Base-by-base conservation (phyloP, 306 rosid genomes). In the Dryas alaskensis region DNA sequence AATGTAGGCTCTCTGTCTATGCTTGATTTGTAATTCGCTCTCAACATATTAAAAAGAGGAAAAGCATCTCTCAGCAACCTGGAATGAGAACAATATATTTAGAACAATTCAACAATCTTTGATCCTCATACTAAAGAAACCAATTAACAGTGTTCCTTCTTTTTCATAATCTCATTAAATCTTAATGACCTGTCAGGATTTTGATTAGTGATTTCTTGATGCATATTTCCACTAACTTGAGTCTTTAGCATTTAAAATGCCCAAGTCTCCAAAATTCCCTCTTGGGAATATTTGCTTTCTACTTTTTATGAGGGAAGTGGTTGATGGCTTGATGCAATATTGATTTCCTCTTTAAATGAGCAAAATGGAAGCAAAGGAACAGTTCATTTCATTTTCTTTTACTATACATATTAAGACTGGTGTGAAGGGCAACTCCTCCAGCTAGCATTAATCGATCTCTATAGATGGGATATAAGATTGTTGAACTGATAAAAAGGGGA, bases 61-160 rank as follows among this genome's bases (percentile, higher is more conserved):
- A 90, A 67, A 67, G 98, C 92, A 81, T 92, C 95, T 83, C 98
- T 88, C 82, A 90, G 90, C 96, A 94, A 79, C 85, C 98, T 94
- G 94, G 77, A 80, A 69, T 61, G 31, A 53, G 48, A 68, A 27
- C 13, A 40, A 45, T 11, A 49, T 67, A 49, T 67, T 14, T 3
- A 47, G 14, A 58, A 52, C 8, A 45, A 51, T 31, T 19, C 17
- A 49, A 54, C 39, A 54, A 45, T 75, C 3, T 53, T 19, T 5
- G 50, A 19, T 55, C 45, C 46, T 2, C 45, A 4, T 57, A 17
- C 57, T 65, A 71, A 4, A 58, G 19, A 45, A 5, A 13, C 39
- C 65, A 54, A 71, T 13, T 13, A 57, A 19, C 25, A 10, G 9
- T 6, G 52, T 55, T 54, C 61, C 42, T 7, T 54, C 27, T 39